Evolutionary conservation across 106 monocot genomes (phyloP).

Genomic region (Amphibolis antarctica): DNA sequence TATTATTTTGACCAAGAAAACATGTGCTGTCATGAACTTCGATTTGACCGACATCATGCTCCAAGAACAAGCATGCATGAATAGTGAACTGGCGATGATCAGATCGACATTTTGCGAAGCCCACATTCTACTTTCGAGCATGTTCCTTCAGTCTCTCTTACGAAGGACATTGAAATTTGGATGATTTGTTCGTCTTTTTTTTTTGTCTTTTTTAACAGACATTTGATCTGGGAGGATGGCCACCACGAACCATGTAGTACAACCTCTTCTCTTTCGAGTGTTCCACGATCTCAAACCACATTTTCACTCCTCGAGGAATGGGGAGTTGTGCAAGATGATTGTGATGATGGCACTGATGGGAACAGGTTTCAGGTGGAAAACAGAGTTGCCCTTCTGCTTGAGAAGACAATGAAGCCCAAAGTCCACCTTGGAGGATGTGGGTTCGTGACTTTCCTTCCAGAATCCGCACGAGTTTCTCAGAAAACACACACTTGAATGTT

Average conservation of each 20-base stretch:
- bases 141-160: too few species aligned
- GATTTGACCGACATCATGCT: too few species aligned
- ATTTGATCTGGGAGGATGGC: conserved; percentile 64
- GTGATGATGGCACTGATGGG: conserved; percentile 7
- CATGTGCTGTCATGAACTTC: too few species aligned
- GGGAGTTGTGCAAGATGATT: conserved; percentile 4
- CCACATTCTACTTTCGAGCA: too few species aligned
- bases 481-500: too few species aligned
- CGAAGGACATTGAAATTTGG: not conserved
- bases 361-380: conserved; percentile 15
- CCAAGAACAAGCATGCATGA: too few species aligned
- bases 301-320: conserved; percentile 14
- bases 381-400: conserved; percentile 23
- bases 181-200: too few species aligned
- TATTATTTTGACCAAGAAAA: too few species aligned
- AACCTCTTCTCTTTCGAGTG: not conserved
- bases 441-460: conserved; percentile 17
- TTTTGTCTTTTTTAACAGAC: conserved; percentile 21
- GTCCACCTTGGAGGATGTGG: conserved; percentile 52
- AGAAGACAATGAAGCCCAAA: conserved; percentile 40
- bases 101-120: too few species aligned
- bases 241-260: conserved; percentile 21
- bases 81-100: too few species aligned
- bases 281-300: conserved; percentile 8
- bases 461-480: not conserved